A percentile compares a stretch with the other conserved stretches of the same genome.
Evolutionary conservation across 2,329 filamentous ascomycete species (phyloP).

Genomic region (Microcyclosporella mali): DNA sequence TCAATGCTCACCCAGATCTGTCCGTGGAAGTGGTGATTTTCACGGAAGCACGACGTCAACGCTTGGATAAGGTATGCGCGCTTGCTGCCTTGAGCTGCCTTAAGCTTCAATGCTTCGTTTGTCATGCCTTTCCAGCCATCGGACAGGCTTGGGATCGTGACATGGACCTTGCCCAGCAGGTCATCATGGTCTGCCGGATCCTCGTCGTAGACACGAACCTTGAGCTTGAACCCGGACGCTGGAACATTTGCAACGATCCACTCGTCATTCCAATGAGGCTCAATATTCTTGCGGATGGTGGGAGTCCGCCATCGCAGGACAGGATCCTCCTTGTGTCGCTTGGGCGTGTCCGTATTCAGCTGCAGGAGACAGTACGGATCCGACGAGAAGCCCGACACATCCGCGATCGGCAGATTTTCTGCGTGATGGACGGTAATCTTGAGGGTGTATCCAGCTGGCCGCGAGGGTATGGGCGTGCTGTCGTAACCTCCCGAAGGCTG

Average conservation of each 20-base stretch:
- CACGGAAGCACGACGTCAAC: constrained; percentile 57
- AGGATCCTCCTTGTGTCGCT: constrained; percentile 80
- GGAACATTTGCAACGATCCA: constrained; percentile 90
- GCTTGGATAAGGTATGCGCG: constrained; percentile 72
- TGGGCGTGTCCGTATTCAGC: constrained; percentile 63
- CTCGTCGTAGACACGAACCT: constrained; percentile 84
- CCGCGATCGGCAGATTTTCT: constrained; percentile 72
- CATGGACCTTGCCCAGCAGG: constrained; percentile 75
- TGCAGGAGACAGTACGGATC: constrained; percentile 79
- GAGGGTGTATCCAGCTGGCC: constrained; percentile 69
- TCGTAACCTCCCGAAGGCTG: constrained; percentile 72
- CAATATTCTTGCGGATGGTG: constrained; percentile 64
- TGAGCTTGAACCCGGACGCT: constrained; percentile 70
- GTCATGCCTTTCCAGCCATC: constrained; percentile 64
- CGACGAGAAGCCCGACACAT: constrained; percentile 68
- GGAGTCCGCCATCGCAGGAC: constrained; percentile 66
- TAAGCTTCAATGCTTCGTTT: constrained; percentile 61
- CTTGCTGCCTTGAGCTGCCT: constrained; percentile 82
- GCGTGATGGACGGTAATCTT: constrained; percentile 80
- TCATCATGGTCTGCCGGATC: constrained; percentile 83
- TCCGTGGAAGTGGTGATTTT: constrained; percentile 61
- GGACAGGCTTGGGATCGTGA: constrained; percentile 55
- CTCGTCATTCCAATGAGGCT: constrained; percentile 75
- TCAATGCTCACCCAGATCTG: constrained; percentile 67
- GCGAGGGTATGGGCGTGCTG: constrained; percentile 66